A percentile compares a stretch with the other conserved stretches of the same genome.
phyloP scores from a whole-genome alignment of 768 basidiomycete species.

The Xerocomellus dryophilus region DNA sequence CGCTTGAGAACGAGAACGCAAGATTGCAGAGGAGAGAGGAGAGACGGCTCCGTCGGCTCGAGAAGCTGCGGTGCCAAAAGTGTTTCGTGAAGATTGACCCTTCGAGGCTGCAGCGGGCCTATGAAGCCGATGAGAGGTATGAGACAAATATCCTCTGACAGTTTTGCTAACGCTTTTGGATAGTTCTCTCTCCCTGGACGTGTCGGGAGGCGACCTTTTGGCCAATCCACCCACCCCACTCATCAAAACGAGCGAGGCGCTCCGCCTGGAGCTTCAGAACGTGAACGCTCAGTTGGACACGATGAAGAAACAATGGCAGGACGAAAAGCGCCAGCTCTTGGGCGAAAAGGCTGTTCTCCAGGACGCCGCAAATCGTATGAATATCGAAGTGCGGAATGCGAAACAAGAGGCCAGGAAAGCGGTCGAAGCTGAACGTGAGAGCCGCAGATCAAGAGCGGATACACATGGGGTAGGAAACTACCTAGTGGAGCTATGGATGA shows the following conservation, averaged over 20 bases:
- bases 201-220: constrained; percentile 44
- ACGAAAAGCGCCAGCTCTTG: constrained; percentile 59
- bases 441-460: constrained; percentile 46
- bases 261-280: constrained; percentile 55
- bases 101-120: constrained; percentile 37
- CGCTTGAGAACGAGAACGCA: constrained; percentile 67
- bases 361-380: constrained; percentile 65
- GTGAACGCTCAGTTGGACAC: constrained; percentile 62
- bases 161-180: constrained; percentile 6
- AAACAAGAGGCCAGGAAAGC: constrained; percentile 57
- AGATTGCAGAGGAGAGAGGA: constrained; percentile 66
- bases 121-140: constrained; percentile 62
- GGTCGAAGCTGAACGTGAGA: constrained; percentile 49
- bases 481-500: not conserved
- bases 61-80: constrained; percentile 63
- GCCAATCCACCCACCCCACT: constrained; percentile 66
- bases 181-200: constrained; percentile 50
- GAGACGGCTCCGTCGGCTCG: constrained; percentile 57
- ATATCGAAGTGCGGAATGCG: constrained; percentile 53
- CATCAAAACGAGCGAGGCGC: constrained; percentile 61
- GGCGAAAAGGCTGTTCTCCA: constrained; percentile 74
- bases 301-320: constrained; percentile 68
- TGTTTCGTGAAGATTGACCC: constrained; percentile 64
- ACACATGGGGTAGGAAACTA: constrained; percentile 49
- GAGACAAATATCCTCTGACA: not conserved